Percentiles rank a stretch among this genome's conserved stretches.
Evolutionary conservation across 192 early-diverging fungal genomes (phyloP).

Genomic region (Mortierella alpina): DNA sequence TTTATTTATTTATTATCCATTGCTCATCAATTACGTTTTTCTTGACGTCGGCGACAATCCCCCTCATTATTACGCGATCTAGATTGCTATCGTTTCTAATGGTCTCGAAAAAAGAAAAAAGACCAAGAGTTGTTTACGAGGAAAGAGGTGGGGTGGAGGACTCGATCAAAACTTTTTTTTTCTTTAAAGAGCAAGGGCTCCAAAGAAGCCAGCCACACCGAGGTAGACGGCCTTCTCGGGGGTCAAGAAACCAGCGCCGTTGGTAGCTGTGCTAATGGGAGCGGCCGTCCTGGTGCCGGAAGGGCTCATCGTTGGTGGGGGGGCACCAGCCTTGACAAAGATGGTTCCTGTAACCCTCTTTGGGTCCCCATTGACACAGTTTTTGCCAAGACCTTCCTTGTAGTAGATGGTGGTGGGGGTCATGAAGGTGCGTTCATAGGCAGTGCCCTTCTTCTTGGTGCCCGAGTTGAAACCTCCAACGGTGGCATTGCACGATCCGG

Average conservation of each 20-base stretch:
- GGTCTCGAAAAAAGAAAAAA: neutral
- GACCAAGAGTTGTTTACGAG: neutral
- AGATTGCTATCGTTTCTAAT: neutral
- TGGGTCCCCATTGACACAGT: too few relatives aligned
- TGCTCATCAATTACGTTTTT: too few relatives aligned
- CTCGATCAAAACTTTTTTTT: neutral
- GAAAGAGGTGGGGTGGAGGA: neutral
- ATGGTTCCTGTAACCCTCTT: conserved; percentile 23
- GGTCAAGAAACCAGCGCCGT: conserved; percentile 2
- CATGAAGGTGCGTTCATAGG: conserved; percentile 18
- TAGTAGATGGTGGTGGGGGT: conserved; percentile 7
- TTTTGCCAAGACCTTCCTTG: conserved; percentile 23
- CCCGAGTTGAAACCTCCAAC: conserved; percentile 32
- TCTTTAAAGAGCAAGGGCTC: conserved; percentile 29
- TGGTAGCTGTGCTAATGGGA: conserved; percentile 16
- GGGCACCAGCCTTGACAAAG: neutral
- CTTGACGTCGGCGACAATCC: too few relatives aligned
- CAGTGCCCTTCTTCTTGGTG: neutral
- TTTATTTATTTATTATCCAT: too few relatives aligned
- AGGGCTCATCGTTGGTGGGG: neutral
- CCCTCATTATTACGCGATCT: too few relatives aligned
- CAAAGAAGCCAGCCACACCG: conserved; percentile 22
- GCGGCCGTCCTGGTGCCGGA: conserved; percentile 7
- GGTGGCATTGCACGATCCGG: conserved; percentile 16
- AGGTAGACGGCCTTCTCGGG: conserved; percentile 19